Evolutionary conservation across 2,329 filamentous ascomycete genomes (phyloP), one percentile per base, ranked within the genome.

Genomic region (Teratosphaeria nubilosa): DNA sequence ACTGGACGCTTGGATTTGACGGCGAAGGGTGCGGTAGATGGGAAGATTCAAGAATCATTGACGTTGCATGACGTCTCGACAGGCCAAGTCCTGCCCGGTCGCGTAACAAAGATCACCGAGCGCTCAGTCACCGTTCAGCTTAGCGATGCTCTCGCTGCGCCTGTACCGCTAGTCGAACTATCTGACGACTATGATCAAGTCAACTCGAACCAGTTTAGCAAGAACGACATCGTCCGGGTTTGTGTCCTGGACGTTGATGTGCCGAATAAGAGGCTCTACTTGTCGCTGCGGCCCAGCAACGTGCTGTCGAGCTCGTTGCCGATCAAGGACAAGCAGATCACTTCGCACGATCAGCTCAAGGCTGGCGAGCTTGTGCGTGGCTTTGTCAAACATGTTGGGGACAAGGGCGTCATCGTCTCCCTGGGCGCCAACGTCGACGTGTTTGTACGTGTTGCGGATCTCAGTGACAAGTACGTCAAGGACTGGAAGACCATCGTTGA

Each of bases 401-500:
- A 96, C 64, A 92, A 91, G 71, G 94, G 94, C 56, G 74, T 99
- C 1, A 96, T 96, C 67, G 83, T 99, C 53, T 82, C 86, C 27
- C 79, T 99, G 2, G 91, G 91, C 51, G 88, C 89, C 20, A 84
- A 87, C 62, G 80, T 96, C 20, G 88, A 88, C 54, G 91, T 86
- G 0, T 87, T 91, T 67, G 88, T 96, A 53, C 87, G 89, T 65
- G 86, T 97, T 56, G 84, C 87, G 10, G 91, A 97, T 71, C 80
- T 99, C 14, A 96, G 91, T 0, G 94, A 99, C 71, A 82, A 84
- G 7, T 99, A 86, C 72, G 76, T 99, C 67, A 97, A 97, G 74
- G 90, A 97, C 61, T 99, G 94, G 94, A 95, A 96, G 76, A 84
- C 88, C 37, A 79, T 86, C 51, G 96, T 92, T 75, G 86, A 94